These are phyloP conservation scores for Luffa acutangula DNA, from an alignment of 306 rosid genomes.

Conservation along the genomic window DNA sequence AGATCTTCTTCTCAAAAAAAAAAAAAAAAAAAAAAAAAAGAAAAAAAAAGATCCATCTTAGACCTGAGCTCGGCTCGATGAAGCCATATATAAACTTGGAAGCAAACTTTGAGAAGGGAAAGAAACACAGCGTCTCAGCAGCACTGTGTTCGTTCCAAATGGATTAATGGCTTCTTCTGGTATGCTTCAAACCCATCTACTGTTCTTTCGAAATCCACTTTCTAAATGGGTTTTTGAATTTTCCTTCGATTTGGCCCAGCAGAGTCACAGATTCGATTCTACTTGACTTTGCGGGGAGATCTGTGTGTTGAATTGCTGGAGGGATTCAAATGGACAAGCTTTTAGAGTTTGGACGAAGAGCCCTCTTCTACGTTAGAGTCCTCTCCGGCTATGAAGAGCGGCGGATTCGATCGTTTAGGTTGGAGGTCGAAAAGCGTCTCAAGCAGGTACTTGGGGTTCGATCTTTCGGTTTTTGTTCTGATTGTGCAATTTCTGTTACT, in stretches of 20 bases:
- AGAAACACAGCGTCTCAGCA: neutral
- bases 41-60: too few species aligned
- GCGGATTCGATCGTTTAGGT: slow-evolving; percentile 55
- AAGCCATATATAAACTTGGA: neutral
- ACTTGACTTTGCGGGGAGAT: slow-evolving; percentile 16
- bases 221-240: neutral
- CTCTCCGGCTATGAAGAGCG: slow-evolving; percentile 89
- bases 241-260: neutral
- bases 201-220: neutral
- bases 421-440: slow-evolving; percentile 46
- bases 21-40: too few species aligned
- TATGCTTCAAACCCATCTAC: neutral
- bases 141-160: neutral
- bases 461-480: neutral
- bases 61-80: neutral
- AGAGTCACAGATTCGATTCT: neutral
- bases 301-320: neutral
- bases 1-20: too few species aligned
- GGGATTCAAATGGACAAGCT: slow-evolving; percentile 31
- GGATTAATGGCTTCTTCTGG: slow-evolving; percentile 1
- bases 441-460: slow-evolving; percentile 23
- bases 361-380: slow-evolving; percentile 57
- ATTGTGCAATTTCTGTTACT: neutral
- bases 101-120: neutral
- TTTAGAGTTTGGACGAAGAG: slow-evolving; percentile 51